Conservation (phyloP, 2,329 filamentous ascomycete species). For the Stromatinia cepivora region DNA sequence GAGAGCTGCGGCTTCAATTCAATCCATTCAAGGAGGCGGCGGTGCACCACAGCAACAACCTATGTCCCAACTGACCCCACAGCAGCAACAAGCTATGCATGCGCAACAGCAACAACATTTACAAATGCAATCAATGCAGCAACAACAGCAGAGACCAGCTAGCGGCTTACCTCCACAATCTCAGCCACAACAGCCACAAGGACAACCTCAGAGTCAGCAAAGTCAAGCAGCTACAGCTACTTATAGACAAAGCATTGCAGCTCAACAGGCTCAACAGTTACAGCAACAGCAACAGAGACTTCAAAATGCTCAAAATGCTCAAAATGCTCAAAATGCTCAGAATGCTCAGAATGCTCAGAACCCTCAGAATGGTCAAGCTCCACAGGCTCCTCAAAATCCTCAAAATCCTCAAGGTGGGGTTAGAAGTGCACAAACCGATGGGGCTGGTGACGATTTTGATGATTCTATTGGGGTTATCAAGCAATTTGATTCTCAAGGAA, state of each 20-base stretch:
- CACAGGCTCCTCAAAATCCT: conserved; percentile 29
- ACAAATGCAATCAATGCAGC: conserved; percentile 5
- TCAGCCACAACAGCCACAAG: conserved; percentile 10
- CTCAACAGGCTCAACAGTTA: conserved; percentile 21
- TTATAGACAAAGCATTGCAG: conserved; percentile 18
- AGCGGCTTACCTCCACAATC: background rate
- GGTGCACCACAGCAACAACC: conserved; percentile 36
- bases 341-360: background rate
- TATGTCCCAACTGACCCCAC: conserved; percentile 28
- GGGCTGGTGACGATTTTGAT: conserved; percentile 60
- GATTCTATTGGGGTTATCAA: conserved; percentile 57
- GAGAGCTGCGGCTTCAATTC: conserved; percentile 66
- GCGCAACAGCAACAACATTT: conserved; percentile 33
- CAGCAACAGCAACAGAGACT: conserved; percentile 16
- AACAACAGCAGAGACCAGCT: conserved; percentile 1
- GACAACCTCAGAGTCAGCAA: conserved; percentile 9
- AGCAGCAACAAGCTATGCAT: conserved; percentile 40
- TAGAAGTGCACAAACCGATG: conserved; percentile 70
- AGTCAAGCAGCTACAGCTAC: conserved; percentile 15
- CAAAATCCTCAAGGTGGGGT: conserved; percentile 44
- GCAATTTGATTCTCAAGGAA: conserved; percentile 53
- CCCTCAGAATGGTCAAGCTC: conserved; percentile 33
- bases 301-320: conserved; percentile 36
- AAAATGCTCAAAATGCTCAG: conserved; percentile 42
- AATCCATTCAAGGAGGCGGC: conserved; percentile 52